Evolutionary conservation across 495 filamentous ascomycete species (phyloP), one percentile per base, ranked within the genome.

Genomic region (Copromyces sp.): DNA sequence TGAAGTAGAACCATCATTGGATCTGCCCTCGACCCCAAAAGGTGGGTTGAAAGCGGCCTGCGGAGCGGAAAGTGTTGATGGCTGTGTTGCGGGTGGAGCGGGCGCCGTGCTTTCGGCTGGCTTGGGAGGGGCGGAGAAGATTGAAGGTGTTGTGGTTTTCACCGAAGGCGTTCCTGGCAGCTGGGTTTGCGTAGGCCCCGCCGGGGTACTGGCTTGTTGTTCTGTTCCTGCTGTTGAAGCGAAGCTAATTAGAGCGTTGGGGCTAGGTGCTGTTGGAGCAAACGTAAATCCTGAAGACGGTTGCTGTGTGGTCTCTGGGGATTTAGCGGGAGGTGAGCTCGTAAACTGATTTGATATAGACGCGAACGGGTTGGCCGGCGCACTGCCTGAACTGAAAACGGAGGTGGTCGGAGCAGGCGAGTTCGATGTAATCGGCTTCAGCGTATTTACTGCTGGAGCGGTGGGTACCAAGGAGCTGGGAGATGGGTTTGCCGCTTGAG

Each of bases 11-110:
- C 53, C 53, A 65, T 35, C 29, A 9, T 65, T 65, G 32, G 53
- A 65, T 37, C 29, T 65, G 35, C 11, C 16, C 38, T 47, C 47
- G 68, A 11, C 4, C 14, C 69, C 16, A 7, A 47, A 32, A 12
- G 73, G 39, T 14, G 32, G 2, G 29, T 20, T 16, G 4, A 20
- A 39, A 17, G 39, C 20, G 8, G 68, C 12, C 16, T 72, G 71
- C 38, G 74, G 42, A 29, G 69, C 70, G 16, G 73, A 59, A 1
- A 68, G 32, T 14, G 73, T 73, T 16, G 74, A 70, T 11, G 59
- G 71, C n/a, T 70, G 40, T 38, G 74, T 35, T 9, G 68, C 16
- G 1, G 68, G 38, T 65, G 24, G 53, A 65, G 29, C 4, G 32
- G 53, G 53, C 6, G 53, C 29, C 29, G 53, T 65, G 6, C 53